Base-by-base conservation (phyloP, 495 filamentous ascomycete species). In the Penicillium coffeae region DNA sequence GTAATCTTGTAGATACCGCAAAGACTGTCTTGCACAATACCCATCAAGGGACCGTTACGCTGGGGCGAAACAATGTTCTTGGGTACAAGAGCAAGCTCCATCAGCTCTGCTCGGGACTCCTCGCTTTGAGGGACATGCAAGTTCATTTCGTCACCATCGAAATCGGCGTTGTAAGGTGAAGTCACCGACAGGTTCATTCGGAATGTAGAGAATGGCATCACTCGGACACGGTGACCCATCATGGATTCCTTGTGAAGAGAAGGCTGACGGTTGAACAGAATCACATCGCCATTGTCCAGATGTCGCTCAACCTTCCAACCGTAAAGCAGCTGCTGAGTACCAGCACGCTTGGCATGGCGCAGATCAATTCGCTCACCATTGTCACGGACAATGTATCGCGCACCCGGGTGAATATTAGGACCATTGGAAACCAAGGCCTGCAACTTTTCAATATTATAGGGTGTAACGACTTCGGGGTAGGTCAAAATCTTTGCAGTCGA, bases 141-240 rank as follows among this genome's bases (percentile, higher is more conserved):
- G 63, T 99, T 99, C 93, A 99, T 99, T 70, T 99, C 93, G 68
- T 99, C 93, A 54, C 93, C 93, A 63, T 99, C 93, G 63, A 99
- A 99, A 84, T 99, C 93, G 51, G 93, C 93, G 68, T 99, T 99
- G 74, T 99, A 99, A 1, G 93, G 93, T 35, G 90, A 92, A 0
- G 93, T 99, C 57, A 99, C 93, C 1, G 93, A 99, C 49, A 99
- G 69, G 58, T 99, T 99, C 18, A 99, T 78, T 25, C 93, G 81
- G 75, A 99, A 99, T 1, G 93, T 99, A 2, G 93, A 99, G 66
- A 92, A 99, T 1, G 93, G 93, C 93, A 99, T 96, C 35, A 99
- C 93, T 25, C 85, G 84, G 33, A 99, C 92, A 43, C 90, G 82
- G 72, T 99, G 93, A 69, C 88, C 93, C 93, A 99, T 99, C 93